phyloP scores from a whole-genome alignment of 148 eudicot species.

The Beta vulgaris region DNA sequence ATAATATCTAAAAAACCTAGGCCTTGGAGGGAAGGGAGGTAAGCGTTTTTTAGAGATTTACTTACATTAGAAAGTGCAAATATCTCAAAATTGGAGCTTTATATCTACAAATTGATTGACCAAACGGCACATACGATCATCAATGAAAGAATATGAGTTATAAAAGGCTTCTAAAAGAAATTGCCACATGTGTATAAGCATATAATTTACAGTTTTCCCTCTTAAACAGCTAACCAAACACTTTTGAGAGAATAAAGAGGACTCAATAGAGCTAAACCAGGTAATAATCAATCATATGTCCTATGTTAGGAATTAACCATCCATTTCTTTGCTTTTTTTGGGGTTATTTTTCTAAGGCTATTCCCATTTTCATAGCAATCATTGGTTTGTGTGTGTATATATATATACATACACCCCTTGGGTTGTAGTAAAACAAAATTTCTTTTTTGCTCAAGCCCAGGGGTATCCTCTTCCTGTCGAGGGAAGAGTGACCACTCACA shows the following conservation, averaged over 20 bases:
- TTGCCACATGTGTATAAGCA: no score
- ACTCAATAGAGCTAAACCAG: neutral
- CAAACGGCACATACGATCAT: no score
- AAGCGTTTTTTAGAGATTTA: no score
- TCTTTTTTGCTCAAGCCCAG: neutral
- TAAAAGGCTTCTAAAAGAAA: no score
- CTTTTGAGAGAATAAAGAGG: neutral
- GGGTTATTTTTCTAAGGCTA: neutral
- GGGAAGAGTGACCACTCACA: conserved; percentile 24
- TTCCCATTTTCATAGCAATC: neutral
- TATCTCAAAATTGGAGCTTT: no score
- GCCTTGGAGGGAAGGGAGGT: no score
- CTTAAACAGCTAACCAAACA: neutral
- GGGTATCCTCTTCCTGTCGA: conserved; percentile 19
- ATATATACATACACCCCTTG: conserved; percentile 5
- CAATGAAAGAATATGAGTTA: no score
- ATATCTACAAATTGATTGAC: no score
- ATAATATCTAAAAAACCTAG: no score
- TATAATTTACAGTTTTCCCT: no score
- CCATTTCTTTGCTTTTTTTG: neutral
- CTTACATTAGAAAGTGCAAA: no score
- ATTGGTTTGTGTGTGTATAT: neutral
- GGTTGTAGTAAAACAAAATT: neutral
- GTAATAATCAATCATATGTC: neutral
- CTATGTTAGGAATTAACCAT: neutral